phyloP scores from a whole-genome alignment of 2,329 filamentous ascomycete species.

The Tetracladium maxilliforme region DNA sequence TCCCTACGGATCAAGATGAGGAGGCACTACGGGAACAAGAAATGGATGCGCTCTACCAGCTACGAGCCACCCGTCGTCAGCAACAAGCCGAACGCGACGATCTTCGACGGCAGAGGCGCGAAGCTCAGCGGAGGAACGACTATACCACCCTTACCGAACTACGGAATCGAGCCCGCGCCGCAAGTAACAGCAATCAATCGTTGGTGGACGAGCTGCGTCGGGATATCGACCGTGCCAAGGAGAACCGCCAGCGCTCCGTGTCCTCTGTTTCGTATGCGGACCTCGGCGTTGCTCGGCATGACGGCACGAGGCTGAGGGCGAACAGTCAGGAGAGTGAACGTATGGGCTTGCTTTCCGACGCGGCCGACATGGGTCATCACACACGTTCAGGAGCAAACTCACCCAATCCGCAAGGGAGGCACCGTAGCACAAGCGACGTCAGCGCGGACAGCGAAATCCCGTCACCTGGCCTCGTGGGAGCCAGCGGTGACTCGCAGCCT shows the following conservation, averaged over 20 bases:
- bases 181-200: slow-evolving; percentile 27
- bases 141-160: slow-evolving; percentile 52
- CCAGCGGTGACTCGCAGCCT: slow-evolving; percentile 25
- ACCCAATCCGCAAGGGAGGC: slow-evolving; percentile 15
- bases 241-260: slow-evolving; percentile 49
- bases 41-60: slow-evolving; percentile 88
- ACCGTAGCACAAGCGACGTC: slow-evolving; percentile 18
- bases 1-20: slow-evolving; percentile 60
- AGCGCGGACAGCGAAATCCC: slow-evolving; percentile 31
- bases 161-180: slow-evolving; percentile 34
- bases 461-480: slow-evolving; percentile 21
- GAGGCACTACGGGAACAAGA: slow-evolving; percentile 70
- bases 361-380: slow-evolving; percentile 46
- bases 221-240: slow-evolving; percentile 40
- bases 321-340: slow-evolving; percentile 62
- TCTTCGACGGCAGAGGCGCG: slow-evolving; percentile 50
- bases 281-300: slow-evolving; percentile 60
- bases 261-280: slow-evolving; percentile 67
- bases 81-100: slow-evolving; percentile 68
- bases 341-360: slow-evolving; percentile 55
- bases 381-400: slow-evolving; percentile 13
- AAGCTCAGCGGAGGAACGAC: slow-evolving; percentile 62
- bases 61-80: slow-evolving; percentile 61
- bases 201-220: slow-evolving; percentile 40
- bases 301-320: slow-evolving; percentile 61